These are phyloP conservation scores for Pseudozyma tsukubaensis DNA, from an alignment of 1,284 basidiomycete species.

Conservation along the genomic window DNA sequence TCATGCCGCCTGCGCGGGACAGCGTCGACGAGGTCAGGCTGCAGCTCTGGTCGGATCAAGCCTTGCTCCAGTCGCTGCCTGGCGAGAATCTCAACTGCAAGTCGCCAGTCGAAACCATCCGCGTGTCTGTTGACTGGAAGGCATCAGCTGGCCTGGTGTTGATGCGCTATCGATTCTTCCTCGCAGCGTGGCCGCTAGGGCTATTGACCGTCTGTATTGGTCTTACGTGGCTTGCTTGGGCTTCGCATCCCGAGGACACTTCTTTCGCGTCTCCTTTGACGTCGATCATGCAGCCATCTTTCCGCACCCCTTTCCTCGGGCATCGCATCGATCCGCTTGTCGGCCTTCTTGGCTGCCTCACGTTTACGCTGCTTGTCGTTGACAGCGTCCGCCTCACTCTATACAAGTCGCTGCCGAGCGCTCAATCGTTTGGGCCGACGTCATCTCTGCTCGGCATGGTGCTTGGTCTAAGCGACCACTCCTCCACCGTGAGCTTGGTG, in stretches of 20 bases:
- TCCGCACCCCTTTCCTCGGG: slow-evolving; percentile 18
- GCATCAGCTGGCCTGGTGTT: slow-evolving; percentile 56
- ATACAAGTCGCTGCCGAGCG: slow-evolving; percentile 15
- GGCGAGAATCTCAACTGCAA: slow-evolving; percentile 20
- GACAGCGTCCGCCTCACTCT: slow-evolving; percentile 26
- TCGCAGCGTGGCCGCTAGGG: slow-evolving; percentile 55
- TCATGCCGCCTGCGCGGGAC: slow-evolving; percentile 49
- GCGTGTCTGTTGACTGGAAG: slow-evolving; percentile 54
- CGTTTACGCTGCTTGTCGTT: slow-evolving; percentile 8
- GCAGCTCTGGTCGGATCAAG: slow-evolving; percentile 58
- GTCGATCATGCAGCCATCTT: slow-evolving; percentile 30
- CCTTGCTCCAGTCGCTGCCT: slow-evolving; percentile 9
- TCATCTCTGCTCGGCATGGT: slow-evolving; percentile 44
- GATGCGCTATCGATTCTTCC: slow-evolving; percentile 58
- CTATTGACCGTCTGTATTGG: slow-evolving; percentile 40
- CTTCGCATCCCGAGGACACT: slow-evolving; percentile 6
- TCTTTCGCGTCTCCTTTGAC: slow-evolving; percentile 25
- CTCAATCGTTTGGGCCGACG: slow-evolving; percentile 16
- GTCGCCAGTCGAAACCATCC: slow-evolving; percentile 39
- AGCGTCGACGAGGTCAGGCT: slow-evolving; percentile 39
- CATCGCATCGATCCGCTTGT: slow-evolving; percentile 21
- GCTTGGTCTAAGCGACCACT: slow-evolving; percentile 27
- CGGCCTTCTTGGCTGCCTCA: slow-evolving; percentile 21
- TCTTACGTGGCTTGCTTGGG: slow-evolving; percentile 36
- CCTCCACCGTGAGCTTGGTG: slow-evolving; percentile 23